Percentiles rank a stretch among this genome's conserved stretches.
Conservation (phyloP, 1,139 yeast genomes). For the Pichia sp. region DNA sequence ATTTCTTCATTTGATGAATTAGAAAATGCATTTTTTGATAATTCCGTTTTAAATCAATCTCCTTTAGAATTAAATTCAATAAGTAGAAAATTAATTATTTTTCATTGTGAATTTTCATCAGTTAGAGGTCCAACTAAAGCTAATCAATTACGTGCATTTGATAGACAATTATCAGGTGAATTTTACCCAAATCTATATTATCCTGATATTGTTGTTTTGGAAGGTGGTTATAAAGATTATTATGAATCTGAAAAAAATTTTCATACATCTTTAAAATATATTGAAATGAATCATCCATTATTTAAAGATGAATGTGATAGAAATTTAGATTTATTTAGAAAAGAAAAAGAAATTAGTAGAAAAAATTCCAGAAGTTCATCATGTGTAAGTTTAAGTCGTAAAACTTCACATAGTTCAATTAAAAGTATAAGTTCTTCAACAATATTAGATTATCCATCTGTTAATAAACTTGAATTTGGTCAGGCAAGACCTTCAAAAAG, state of each 20-base stretch:
- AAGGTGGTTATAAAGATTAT: constrained; percentile 86
- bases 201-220: constrained; percentile 82
- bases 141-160: constrained; percentile 73
- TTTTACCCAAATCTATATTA: constrained; percentile 73
- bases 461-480: constrained; percentile 12
- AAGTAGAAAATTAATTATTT: constrained; percentile 51
- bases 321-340: constrained; percentile 64
- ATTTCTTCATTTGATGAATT: constrained; percentile 64
- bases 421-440: constrained; percentile 9
- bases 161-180: constrained; percentile 65
- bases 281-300: constrained; percentile 78
- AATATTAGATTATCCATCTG: constrained; percentile 13
- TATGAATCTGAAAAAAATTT: constrained; percentile 35
- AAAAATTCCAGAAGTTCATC: constrained; percentile 12
- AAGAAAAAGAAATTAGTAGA: constrained; percentile 31
- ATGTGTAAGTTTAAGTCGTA: constrained; percentile 12
- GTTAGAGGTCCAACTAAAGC: constrained; percentile 94
- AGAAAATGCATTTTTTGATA: constrained; percentile 42
- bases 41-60: constrained; percentile 17
- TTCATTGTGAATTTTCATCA: constrained; percentile 92
- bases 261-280: constrained; percentile 61
- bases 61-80: constrained; percentile 21
- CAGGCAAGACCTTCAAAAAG: constrained; percentile 10
- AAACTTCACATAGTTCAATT: constrained; percentile 13
- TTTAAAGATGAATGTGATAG: constrained; percentile 62